Percentiles rank a stretch among this genome's conserved stretches.
phyloP scores from a whole-genome alignment of 176 grass and related monocot species.

The Dendrocalamus sinicus region DNA sequence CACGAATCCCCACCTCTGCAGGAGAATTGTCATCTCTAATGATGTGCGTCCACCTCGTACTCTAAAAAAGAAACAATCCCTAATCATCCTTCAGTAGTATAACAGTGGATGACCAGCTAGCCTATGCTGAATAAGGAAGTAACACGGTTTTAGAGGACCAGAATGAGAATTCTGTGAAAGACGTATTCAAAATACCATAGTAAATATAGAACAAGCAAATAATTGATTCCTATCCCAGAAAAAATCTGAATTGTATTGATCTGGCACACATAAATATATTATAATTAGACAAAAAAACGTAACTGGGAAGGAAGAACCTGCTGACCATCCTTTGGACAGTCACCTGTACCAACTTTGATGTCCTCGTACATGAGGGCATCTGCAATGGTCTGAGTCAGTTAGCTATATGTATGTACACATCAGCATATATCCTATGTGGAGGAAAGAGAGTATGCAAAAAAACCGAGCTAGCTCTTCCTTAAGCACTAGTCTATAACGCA shows the following conservation, averaged over 20 bases:
- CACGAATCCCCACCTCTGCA: too few relatives aligned
- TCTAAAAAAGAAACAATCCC: neutral
- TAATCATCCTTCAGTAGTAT: conserved; percentile 28
- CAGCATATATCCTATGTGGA: too few relatives aligned
- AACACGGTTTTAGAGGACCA: neutral
- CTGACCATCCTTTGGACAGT: conserved; percentile 98
- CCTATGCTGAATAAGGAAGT: conserved; percentile 6
- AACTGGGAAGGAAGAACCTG: conserved; percentile 62
- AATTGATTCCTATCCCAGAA: conserved; percentile 32
- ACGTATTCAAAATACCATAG: conserved; percentile 19
- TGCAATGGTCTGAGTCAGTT: too few relatives aligned
- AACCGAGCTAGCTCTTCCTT: too few relatives aligned
- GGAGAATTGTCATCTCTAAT: too few relatives aligned
- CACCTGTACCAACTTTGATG: conserved; percentile 79
- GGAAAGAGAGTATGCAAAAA: too few relatives aligned
- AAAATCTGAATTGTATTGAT: conserved; percentile 2
- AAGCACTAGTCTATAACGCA: too few relatives aligned
- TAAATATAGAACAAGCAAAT: neutral
- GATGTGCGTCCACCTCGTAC: neutral
- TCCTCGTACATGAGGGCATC: conserved; percentile 93
- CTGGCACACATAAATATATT: conserved; percentile 9
- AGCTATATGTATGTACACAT: too few relatives aligned
- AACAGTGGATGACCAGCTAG: conserved; percentile 24
- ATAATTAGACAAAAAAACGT: conserved; percentile 29
- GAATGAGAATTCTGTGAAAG: neutral